Conservation (phyloP, 257 asterid genomes). For the Jacaranda mimosifolia region DNA sequence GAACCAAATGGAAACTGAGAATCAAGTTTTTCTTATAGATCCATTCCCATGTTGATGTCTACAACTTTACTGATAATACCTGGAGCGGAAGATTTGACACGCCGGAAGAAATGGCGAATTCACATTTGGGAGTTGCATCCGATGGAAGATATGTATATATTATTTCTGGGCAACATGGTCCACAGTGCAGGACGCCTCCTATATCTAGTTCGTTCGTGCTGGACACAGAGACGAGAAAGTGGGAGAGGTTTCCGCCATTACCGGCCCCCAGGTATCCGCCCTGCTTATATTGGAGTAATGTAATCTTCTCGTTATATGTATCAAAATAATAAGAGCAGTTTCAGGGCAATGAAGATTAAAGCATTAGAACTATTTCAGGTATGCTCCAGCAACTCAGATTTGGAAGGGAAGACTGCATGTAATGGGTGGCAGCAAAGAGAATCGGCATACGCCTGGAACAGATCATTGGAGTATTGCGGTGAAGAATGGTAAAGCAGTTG, state of each 20-base stretch:
- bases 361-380: conserved; percentile 50
- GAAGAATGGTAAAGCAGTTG: conserved; percentile 68
- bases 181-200: conserved; percentile 73
- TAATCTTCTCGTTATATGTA: background rate
- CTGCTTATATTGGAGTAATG: background rate
- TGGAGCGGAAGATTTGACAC: conserved; percentile 67
- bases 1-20: background rate
- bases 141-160: conserved; percentile 79
- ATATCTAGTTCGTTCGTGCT: conserved; percentile 60
- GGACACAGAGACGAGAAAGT: conserved; percentile 60
- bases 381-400: conserved; percentile 86
- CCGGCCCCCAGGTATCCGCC: conserved; percentile 74
- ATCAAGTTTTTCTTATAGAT: conserved; percentile 47
- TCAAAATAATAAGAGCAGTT: background rate
- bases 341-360: background rate
- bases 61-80: conserved; percentile 61
- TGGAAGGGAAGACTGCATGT: conserved; percentile 86
- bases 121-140: conserved; percentile 77
- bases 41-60: conserved; percentile 80
- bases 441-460: conserved; percentile 72
- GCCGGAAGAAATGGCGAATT: conserved; percentile 79
- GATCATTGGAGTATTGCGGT: conserved; percentile 86
- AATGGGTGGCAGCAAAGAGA: conserved; percentile 87
- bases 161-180: conserved; percentile 75
- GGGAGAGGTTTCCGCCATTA: conserved; percentile 66